Evolutionary conservation across 495 filamentous ascomycete species (phyloP), one percentile per base, ranked within the genome.

Genomic region (Podospora didyma): DNA sequence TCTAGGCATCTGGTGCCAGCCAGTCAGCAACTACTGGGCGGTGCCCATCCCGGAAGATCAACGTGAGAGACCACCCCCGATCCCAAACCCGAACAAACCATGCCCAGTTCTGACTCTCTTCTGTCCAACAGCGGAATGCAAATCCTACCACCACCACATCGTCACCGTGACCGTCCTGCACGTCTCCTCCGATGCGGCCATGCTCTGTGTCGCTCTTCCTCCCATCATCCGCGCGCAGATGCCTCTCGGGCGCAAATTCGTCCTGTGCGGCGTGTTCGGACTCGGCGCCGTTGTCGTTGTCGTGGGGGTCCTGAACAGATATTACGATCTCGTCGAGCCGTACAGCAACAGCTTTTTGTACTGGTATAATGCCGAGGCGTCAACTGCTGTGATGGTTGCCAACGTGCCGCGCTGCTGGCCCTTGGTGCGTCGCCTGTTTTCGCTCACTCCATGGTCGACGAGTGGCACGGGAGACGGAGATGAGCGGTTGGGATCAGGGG

Each of bases 1-100:
- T 63, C 81, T 86, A 54, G 79, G 68, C 17, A 77, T 84, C 16
- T 87, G 83, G 74, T 87, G 85, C 57, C 70, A 75, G 21, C 84
- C 85, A 2, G 84, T 88, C 55, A 62, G 63, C 11, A 65, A 83
- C 53, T 87, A 87, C 63, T 86, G 81, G 81, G 76, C 79, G 0
- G 79, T 80, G 53, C 77, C 77, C 3, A 56, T 65, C 14, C 59
- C 58, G 6, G 64, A 69, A 37, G 66, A 63, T 20, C 22, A 59
- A 19, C n/a, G 54, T 57, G 20, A 7, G 54, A 23, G 7, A 20
- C 14, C 37, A 7, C 16, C 24, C 16, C 46, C 7, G 0, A 48
- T 23, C 12, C 10, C 46, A 26, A 48, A 21, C 10, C 19, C 3
- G 5, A 48, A 26, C 46, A 17, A 21, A 48, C n/a, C n/a, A n/a